Conservation (phyloP, 2,329 filamentous ascomycete genomes). For the Teratosphaeria nubilosa region DNA sequence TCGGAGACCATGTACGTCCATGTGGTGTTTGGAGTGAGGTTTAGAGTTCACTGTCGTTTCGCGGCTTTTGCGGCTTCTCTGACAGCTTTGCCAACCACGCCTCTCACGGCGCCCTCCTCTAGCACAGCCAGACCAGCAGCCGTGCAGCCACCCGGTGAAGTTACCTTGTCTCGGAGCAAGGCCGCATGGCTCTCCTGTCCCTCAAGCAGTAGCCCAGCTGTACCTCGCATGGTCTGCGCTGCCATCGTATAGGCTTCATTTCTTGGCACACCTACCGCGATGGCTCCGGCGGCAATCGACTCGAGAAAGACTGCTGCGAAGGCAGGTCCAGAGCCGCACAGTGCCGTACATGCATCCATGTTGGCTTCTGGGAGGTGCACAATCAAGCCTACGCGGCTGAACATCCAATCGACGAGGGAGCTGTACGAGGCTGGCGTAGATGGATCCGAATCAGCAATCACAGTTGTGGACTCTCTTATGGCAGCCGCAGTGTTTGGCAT, state of each 20-base stretch:
- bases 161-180: slow-evolving; percentile 64
- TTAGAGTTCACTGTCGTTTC: slow-evolving; percentile 15
- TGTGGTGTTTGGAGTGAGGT: background rate
- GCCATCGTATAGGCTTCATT: slow-evolving; percentile 67
- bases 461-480: slow-evolving; percentile 69
- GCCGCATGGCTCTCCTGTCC: slow-evolving; percentile 55
- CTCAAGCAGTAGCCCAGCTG: slow-evolving; percentile 54
- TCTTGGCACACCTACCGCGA: slow-evolving; percentile 67
- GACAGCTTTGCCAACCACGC: slow-evolving; percentile 56
- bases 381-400: slow-evolving; percentile 62
- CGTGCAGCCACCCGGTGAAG: slow-evolving; percentile 66
- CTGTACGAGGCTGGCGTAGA: slow-evolving; percentile 41
- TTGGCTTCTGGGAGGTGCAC: slow-evolving; percentile 54
- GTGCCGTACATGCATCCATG: slow-evolving; percentile 65
- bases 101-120: slow-evolving; percentile 62
- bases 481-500: slow-evolving; percentile 79
- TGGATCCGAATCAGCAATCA: slow-evolving; percentile 56
- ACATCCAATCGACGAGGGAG: slow-evolving; percentile 61
- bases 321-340: slow-evolving; percentile 65
- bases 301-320: slow-evolving; percentile 70
- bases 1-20: background rate
- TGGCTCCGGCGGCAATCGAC: slow-evolving; percentile 64
- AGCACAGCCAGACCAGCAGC: slow-evolving; percentile 63
- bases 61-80: slow-evolving; percentile 62
- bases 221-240: slow-evolving; percentile 67